These are phyloP conservation scores for Dianthus caryophyllus DNA, from an alignment of 148 eudicot genomes.

Conservation along the genomic window DNA sequence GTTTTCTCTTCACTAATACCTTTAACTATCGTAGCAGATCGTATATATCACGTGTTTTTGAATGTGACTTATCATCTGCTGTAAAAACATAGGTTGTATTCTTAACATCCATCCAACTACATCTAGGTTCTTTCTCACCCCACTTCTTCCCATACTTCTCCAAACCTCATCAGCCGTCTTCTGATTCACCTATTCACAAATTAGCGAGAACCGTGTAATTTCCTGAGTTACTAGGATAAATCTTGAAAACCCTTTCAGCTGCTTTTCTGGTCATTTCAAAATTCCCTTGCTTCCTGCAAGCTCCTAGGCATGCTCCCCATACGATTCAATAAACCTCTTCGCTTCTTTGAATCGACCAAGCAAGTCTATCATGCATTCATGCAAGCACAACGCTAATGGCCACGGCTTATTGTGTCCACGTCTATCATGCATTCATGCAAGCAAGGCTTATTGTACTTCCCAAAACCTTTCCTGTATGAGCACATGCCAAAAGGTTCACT, in stretches of 20 bases:
- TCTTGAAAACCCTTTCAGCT: conserved; percentile 30
- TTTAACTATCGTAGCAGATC: conserved; percentile 34
- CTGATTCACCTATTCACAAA: conserved; percentile 34
- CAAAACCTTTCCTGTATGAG: conserved; percentile 43
- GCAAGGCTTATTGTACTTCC: conserved; percentile 48
- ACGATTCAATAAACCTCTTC: conserved; percentile 37
- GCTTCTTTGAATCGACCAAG: conserved; percentile 56
- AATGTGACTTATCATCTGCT: conserved; percentile 25
- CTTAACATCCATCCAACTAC: conserved; percentile 56
- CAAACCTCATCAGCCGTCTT: conserved; percentile 47
- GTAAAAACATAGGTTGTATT: conserved; percentile 39
- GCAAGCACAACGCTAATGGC: conserved; percentile 46
- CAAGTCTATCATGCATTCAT: conserved; percentile 64
- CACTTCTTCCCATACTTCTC: conserved; percentile 37
- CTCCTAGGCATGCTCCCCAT: conserved; percentile 56
- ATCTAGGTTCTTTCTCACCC: conserved; percentile 46
- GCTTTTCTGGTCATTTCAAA: conserved; percentile 39
- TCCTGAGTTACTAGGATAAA: conserved; percentile 40
- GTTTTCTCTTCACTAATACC: conserved; percentile 15
- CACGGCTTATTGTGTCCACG: conserved; percentile 28
- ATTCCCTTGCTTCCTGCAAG: conserved; percentile 43
- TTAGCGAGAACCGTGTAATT: conserved; percentile 48
- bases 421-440: conserved; percentile 36
- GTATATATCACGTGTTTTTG: conserved; percentile 33
- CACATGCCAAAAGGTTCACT: conserved; percentile 52